A percentile compares a stretch with the other conserved stretches of the same genome.
Evolutionary conservation across 176 grass and related monocot genomes (phyloP).

Genomic region (Puccinellia tenuiflora): DNA sequence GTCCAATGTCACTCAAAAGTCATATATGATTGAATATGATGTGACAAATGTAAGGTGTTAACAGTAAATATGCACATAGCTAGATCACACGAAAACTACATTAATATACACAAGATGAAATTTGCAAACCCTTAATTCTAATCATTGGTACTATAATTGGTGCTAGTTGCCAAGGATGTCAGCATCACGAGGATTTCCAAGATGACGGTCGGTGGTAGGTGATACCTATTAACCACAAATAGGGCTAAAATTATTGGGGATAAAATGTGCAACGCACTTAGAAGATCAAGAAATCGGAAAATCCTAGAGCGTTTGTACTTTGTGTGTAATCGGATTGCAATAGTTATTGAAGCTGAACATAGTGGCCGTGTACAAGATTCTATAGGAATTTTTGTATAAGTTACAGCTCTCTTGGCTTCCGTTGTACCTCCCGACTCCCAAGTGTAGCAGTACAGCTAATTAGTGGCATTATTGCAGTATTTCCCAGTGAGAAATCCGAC

Average conservation of each 20-base stretch:
- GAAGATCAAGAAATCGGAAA: neutral
- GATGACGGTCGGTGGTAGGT: neutral
- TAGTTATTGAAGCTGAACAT: neutral
- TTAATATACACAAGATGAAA: neutral
- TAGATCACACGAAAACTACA: neutral
- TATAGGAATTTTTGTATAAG: neutral
- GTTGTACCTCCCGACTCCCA: neutral
- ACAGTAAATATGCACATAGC: neutral
- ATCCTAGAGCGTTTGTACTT: neutral
- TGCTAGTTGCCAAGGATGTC: neutral
- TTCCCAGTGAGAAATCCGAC: constrained; percentile 19
- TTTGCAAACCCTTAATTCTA: neutral
- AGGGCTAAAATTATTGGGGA: neutral
- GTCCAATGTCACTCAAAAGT: neutral
- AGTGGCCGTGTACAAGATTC: constrained; percentile 29
- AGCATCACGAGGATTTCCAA: neutral
- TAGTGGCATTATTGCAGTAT: constrained; percentile 14
- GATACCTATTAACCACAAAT: neutral
- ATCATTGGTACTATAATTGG: constrained; percentile 6
- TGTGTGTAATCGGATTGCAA: neutral
- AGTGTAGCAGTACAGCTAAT: neutral
- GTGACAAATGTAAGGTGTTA: neutral
- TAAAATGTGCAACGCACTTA: neutral
- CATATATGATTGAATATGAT: neutral
- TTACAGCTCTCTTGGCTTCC: neutral